Base-by-base conservation (phyloP, 164 flowering plant genomes). In the Amborella trichopoda region DNA sequence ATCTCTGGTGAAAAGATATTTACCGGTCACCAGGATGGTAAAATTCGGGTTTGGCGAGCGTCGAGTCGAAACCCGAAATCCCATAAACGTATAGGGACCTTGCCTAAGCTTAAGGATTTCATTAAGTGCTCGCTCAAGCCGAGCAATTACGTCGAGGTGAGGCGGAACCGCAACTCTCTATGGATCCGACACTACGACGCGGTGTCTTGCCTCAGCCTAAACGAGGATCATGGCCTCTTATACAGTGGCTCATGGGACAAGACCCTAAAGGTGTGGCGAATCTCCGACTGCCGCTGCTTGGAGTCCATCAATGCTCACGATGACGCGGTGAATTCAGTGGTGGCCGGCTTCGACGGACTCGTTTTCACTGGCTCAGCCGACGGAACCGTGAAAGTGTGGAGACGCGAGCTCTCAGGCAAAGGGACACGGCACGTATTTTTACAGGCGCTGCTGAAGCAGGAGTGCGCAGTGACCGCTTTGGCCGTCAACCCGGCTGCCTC, bases 161-260 rank as follows among this genome's bases (percentile, higher is more conserved):
- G 79, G 22, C 66, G 74, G 0, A 60, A 63, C 22, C 67, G 71
- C 0, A 59, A 64, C 13, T 70, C 78, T 0, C 64, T 87, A 2
- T 84, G 96, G 94, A 78, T 88, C 55, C 79, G 70, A 40, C 96
- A 88, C 51, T 70, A 73, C 26, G 96, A 88, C 19, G 94, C 96
- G 0, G 56, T 88, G 10, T 88, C 94, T 1, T 81, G 82, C 48
- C 43, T 88, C 58, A 78, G 93, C 73, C 48, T 88, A 43, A 54
- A 65, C 40, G 67, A 71, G 20, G 91, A 81, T 4, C 64, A 55
- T 2, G 80, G 75, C 0, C 62, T 81, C 3, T 46, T 88, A 17
- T 88, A 88, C 62, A 74, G 91, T 0, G 90, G 83, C 9, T 88
- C 96, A 0, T 88, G 96, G 96, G 96, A 88, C 61, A 62, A 83